phyloP scores from a whole-genome alignment of 2,329 filamentous ascomycete species.

The Colletotrichum eleusines region DNA sequence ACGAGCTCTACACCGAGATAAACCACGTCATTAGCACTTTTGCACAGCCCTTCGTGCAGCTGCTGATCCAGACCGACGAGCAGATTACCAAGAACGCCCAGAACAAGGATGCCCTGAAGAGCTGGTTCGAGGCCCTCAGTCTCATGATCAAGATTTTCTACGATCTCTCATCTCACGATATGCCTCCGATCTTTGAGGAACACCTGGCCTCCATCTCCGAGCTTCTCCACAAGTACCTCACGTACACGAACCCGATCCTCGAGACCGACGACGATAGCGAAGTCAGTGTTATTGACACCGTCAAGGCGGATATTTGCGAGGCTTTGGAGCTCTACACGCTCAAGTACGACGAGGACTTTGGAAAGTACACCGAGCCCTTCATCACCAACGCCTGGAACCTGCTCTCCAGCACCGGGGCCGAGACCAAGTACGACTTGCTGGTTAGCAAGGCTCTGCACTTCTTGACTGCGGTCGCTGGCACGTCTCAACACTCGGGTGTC shows the following conservation, averaged over 20 bases:
- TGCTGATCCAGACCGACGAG: slow-evolving; percentile 80
- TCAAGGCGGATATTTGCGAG: slow-evolving; percentile 95
- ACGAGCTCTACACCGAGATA: slow-evolving; percentile 94
- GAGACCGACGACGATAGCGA: slow-evolving; percentile 91
- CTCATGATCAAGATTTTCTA: slow-evolving; percentile 92
- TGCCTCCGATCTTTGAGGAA: slow-evolving; percentile 94
- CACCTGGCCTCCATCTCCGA: slow-evolving; percentile 81
- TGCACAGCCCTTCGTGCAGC: slow-evolving; percentile 82
- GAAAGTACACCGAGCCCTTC: slow-evolving; percentile 82
- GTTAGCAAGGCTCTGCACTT: slow-evolving; percentile 97
- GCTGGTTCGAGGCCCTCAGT: slow-evolving; percentile 87
- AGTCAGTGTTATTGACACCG: slow-evolving; percentile 83
- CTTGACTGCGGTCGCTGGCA: slow-evolving; percentile 87
- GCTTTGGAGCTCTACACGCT: slow-evolving; percentile 89
- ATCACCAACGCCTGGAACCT: slow-evolving; percentile 92
- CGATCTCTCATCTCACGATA: slow-evolving; percentile 96
- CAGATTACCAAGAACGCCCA: slow-evolving; percentile 80
- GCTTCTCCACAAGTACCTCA: slow-evolving; percentile 92
- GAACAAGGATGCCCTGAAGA: slow-evolving; percentile 80
- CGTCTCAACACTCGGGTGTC: slow-evolving; percentile 79
- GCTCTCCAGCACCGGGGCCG: slow-evolving; percentile 84
- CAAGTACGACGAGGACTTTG: slow-evolving; percentile 97
- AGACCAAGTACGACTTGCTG: slow-evolving; percentile 93
- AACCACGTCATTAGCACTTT: slow-evolving; percentile 94
- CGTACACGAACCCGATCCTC: slow-evolving; percentile 86